Evolutionary conservation across 2,329 filamentous ascomycete species (phyloP).

Genomic region (Penicillium janthinellum): DNA sequence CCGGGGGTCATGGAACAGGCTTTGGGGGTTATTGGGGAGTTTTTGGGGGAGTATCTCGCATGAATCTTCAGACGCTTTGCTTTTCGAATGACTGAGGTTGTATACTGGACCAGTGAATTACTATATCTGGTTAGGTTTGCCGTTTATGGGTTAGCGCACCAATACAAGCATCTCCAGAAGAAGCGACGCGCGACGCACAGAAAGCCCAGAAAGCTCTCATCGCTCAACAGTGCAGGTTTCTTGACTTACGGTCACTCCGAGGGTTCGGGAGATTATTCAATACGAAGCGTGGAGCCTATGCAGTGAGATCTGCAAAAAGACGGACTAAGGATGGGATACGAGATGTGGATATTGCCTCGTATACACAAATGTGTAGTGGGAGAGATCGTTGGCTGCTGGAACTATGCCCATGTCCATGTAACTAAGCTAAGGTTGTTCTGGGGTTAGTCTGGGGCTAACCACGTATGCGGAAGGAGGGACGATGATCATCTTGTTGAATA

Average conservation of each 20-base stretch:
- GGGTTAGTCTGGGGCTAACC: too few species aligned
- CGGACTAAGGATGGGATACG: not conserved
- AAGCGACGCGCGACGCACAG: too few species aligned
- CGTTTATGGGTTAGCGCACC: too few species aligned
- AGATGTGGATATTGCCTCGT: not conserved
- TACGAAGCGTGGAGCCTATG: not conserved
- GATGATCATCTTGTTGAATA: too few species aligned
- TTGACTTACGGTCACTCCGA: too few species aligned
- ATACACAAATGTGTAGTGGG: not conserved
- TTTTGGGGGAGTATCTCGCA: conserved; percentile 59
- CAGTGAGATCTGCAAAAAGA: not conserved
- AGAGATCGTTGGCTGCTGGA: not conserved
- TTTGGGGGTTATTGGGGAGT: not conserved
- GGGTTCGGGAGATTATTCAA: not conserved
- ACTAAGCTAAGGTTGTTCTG: not conserved
- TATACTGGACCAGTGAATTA: too few species aligned
- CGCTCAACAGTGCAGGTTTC: too few species aligned
- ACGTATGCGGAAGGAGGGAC: too few species aligned
- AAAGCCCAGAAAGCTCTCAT: too few species aligned
- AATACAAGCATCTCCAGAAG: too few species aligned
- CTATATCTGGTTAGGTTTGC: too few species aligned
- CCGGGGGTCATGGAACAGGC: not conserved
- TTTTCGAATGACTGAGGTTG: not conserved
- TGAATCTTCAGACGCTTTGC: conserved; percentile 43
- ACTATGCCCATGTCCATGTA: not conserved